Base-by-base conservation (phyloP, 805 yeast species). In the Schwanniomyces yamadae region DNA sequence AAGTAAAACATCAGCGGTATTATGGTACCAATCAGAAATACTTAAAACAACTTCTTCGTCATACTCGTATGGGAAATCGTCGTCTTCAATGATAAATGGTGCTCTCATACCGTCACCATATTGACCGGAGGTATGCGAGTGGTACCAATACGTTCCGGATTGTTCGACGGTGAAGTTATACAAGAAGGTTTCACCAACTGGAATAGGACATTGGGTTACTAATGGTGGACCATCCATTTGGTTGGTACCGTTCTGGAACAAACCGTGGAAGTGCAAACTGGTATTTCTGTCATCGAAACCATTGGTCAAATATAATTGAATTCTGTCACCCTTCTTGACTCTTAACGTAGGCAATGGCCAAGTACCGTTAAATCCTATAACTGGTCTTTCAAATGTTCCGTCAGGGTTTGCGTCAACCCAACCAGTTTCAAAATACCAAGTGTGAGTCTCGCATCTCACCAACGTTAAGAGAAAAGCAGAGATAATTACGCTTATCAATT, bases 111-210 rank as follows among this genome's bases (percentile, higher is more conserved):
- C 99, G 57, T 93, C 98, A 61, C 93, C 90, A 53, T 89, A 89
- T 63, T 90, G 95, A 49, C 90, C 91, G 15, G 73, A 63, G 23
- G 90, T 79, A 66, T 93, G 99, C 20, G 98, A 87, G 63, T 93
- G 99, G 72, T 91, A 93, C 99, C 99, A 93, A 73, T 72, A 93
- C 13, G 95, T 77, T 53, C 99, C 99, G 39, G 72, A 78, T 64
- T 93, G 96, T 43, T 77, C 71, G 42, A 89, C 87, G 18, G 96
- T 84, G 63, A 93, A 93, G 70, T 91, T 89, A 72, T 93, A 93
- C 44, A 82, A 61, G 63, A 78, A 70, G 13, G 84, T 74, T 42
- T 77, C 75, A 36, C 84, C 84, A 5, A 95, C 84, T n/a, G 85
- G 80, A 46, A 88, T 82, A 19, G 96, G 95, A 73, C 98, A 93